Base-by-base conservation (phyloP, 208 protist species). In the Crithidia fasciculata region DNA sequence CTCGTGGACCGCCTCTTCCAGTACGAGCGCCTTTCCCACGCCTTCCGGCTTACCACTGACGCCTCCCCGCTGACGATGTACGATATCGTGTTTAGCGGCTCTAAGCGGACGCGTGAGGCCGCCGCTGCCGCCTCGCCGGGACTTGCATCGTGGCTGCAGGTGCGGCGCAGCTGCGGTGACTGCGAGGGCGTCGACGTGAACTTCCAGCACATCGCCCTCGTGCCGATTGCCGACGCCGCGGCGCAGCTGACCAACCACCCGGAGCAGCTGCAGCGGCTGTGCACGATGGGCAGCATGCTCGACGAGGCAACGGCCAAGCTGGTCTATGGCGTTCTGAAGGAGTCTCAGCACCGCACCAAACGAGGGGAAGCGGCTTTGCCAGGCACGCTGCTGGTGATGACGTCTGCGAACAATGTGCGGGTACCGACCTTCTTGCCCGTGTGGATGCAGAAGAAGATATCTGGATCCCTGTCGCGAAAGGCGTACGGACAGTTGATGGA, bases 321-420 rank as follows among this genome's bases (percentile, higher is more conserved):
- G 4, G 57, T 92, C 8, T 92, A 86, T 63, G 36, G 82, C 40
- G 41, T 77, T 1, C 82, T 83, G 37, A 83, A 78, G 28, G 71
- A 83, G 9, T 77, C 76, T 9, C 37, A 55, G 3, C 5, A 45
- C 15, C 73, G 80, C n/a, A n/a, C 47, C 18, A 59, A 65, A 15
- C 36, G 66, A 13, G 71, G 56, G 0, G 56, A 62, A 12, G 66
- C 56, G 8, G 49, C 65, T 19, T 37, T 75, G 10, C 69, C 78
- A 8, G 84, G 80, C 2, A 87, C 79, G 7, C 76, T 92, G 19
- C 74, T 92, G 43, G 68, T 92, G 19, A 92, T 92, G 82, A 92
- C 84, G 2, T 89, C 87, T 13, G 84, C 85, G 1, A 92, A 88
- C 78, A 78, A 92, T 50, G 81, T 82, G 12, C 57, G 74, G 10